phyloP scores from a whole-genome alignment of 1,284 basidiomycete genomes.

The Ustilago trichophora region DNA sequence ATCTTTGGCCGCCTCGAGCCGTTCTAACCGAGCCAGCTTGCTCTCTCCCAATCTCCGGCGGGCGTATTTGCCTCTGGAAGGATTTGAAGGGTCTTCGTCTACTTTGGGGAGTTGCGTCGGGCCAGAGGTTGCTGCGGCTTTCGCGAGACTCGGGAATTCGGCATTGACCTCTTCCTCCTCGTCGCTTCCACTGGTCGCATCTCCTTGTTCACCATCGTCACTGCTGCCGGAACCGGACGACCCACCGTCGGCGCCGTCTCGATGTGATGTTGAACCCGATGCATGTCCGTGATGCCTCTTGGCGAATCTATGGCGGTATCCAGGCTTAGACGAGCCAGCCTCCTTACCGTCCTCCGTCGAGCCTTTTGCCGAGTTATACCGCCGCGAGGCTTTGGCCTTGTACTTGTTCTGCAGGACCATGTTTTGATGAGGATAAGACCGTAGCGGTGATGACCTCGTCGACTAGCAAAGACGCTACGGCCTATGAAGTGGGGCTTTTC shows the following conservation, averaged over 20 bases:
- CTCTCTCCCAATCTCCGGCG: conserved; percentile 50
- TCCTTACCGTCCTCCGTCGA: conserved; percentile 15
- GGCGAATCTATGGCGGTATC: conserved; percentile 21
- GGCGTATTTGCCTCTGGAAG: conserved; percentile 46
- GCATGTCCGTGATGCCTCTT: conserved; percentile 21
- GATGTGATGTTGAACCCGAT: too few species aligned
- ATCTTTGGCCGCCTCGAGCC: conserved; percentile 46
- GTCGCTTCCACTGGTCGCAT: conserved; percentile 3
- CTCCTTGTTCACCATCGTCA: conserved; percentile 2
- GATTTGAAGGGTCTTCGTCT: conserved; percentile 18
- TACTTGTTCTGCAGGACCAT: conserved; percentile 66
- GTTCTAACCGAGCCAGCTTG: conserved; percentile 50
- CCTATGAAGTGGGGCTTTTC: too few species aligned
- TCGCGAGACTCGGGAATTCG: conserved; percentile 31
- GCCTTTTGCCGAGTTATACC: conserved; percentile 45
- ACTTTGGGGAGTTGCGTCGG: background rate
- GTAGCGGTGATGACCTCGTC: too few species aligned
- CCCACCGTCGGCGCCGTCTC: too few species aligned
- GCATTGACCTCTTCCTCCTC: conserved; percentile 22
- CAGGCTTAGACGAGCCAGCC: conserved; percentile 15
- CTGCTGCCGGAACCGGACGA: conserved; percentile 10
- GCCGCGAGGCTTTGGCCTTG: conserved; percentile 63
- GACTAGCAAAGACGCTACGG: too few species aligned
- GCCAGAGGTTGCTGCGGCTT: conserved; percentile 18
- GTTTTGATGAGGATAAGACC: too few species aligned